Evolutionary conservation across 441 rosid species (phyloP).

Genomic region (Euphorbia celastroides): DNA sequence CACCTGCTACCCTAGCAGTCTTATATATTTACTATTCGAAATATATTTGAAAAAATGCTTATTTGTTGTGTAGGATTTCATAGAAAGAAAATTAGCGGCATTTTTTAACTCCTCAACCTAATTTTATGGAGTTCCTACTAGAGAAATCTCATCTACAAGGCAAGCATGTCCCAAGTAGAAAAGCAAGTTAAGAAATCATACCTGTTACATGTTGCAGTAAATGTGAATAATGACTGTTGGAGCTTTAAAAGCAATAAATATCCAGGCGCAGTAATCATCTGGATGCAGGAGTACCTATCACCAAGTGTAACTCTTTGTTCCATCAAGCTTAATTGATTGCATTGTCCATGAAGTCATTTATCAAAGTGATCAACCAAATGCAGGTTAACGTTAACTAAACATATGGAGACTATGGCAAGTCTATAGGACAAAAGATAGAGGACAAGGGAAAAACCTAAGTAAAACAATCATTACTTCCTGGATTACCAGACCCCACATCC

Average conservation of each 20-base stretch:
- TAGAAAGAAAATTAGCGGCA: constrained; percentile 1
- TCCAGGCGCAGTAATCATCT: not conserved
- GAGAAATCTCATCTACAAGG: not conserved
- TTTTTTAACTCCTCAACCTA: not conserved
- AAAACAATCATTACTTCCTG: not conserved
- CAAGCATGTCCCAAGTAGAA: not conserved
- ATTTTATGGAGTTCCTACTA: not conserved
- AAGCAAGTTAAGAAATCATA: not conserved
- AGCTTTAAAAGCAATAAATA: not conserved
- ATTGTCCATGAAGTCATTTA: not conserved
- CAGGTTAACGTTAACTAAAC: not conserved
- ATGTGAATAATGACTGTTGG: not conserved
- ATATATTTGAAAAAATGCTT: constrained; percentile 11
- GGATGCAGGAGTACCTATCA: not conserved
- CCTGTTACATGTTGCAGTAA: not conserved
- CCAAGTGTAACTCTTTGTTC: not conserved
- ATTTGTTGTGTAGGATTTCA: not conserved
- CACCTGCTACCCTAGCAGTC: constrained; percentile 14
- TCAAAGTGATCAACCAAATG: not conserved
- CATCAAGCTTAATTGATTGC: not conserved
- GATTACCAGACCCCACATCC: constrained; percentile 1
- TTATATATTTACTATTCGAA: not conserved
- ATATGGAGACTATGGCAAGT: not conserved
- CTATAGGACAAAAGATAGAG: not conserved
- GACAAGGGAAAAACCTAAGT: not conserved